Evolutionary conservation across 805 yeast species (phyloP).

Genomic region (Candida multigemmis): DNA sequence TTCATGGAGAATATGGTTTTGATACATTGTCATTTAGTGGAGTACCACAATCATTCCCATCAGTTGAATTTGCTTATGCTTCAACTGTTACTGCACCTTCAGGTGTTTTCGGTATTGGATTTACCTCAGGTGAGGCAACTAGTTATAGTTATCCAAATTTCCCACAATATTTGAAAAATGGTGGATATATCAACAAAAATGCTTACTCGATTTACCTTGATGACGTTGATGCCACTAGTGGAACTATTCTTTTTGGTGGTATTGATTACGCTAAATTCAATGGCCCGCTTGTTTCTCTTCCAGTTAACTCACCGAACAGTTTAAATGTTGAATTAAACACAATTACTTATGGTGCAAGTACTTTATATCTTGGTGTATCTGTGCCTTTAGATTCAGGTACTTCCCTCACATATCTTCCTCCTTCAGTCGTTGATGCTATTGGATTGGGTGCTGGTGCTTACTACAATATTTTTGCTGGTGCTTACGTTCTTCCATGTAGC

Average conservation of each 20-base stretch:
- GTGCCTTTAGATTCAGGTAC: too few relatives aligned
- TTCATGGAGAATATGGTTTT: not conserved
- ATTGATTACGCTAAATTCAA: constrained; percentile 18
- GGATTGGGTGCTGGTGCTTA: too few relatives aligned
- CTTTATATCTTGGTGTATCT: not conserved
- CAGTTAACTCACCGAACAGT: constrained; percentile 3
- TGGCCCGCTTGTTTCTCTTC: constrained; percentile 7
- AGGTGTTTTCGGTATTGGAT: constrained; percentile 13
- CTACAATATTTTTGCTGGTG: too few relatives aligned
- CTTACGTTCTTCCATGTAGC: too few relatives aligned
- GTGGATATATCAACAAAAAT: constrained; percentile 23
- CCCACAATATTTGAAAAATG: constrained; percentile 21
- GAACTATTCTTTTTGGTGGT: constrained; percentile 24
- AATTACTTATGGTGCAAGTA: not conserved
- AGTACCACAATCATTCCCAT: too few relatives aligned
- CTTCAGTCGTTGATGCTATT: too few relatives aligned
- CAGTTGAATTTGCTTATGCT: too few relatives aligned
- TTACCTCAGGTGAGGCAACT: constrained; percentile 5
- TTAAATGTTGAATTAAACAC: not conserved
- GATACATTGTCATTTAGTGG: not conserved
- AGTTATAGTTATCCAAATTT: constrained; percentile 16
- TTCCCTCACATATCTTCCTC: too few relatives aligned
- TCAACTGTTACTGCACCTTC: too few relatives aligned
- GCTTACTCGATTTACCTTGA: constrained; percentile 31
- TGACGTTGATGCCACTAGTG: constrained; percentile 9